Evolutionary conservation across 345 rosid species (phyloP).

Genomic region (Garcia nutans): DNA sequence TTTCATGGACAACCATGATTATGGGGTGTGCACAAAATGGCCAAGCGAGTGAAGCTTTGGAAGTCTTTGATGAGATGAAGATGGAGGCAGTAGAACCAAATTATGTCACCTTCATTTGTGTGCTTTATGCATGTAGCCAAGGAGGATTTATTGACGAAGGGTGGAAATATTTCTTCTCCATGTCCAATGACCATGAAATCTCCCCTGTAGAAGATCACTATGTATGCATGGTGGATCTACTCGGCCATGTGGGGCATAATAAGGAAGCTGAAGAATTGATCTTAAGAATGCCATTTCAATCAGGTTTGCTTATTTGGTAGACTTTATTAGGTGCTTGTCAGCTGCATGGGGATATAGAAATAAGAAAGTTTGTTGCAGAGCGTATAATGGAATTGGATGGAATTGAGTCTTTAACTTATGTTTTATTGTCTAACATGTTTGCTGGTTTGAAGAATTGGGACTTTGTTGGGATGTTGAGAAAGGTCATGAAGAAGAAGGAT

Average conservation of each 20-base stretch:
- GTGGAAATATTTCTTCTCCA: slow-evolving; percentile 48
- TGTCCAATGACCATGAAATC: slow-evolving; percentile 42
- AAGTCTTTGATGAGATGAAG: slow-evolving; percentile 45
- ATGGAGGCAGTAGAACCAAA: slow-evolving; percentile 42
- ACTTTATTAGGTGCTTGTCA: slow-evolving; percentile 50
- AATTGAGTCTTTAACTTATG: slow-evolving; percentile 46
- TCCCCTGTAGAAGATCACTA: slow-evolving; percentile 55
- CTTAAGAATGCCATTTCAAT: slow-evolving; percentile 41
- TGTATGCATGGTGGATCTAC: slow-evolving; percentile 51
- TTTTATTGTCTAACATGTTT: slow-evolving; percentile 50
- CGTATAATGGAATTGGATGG: slow-evolving; percentile 35
- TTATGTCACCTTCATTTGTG: slow-evolving; percentile 40
- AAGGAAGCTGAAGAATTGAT: slow-evolving; percentile 54
- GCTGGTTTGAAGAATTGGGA: slow-evolving; percentile 51
- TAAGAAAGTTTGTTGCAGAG: slow-evolving; percentile 45
- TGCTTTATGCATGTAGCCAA: slow-evolving; percentile 59
- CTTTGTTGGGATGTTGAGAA: slow-evolving; percentile 42
- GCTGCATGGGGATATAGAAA: slow-evolving; percentile 51
- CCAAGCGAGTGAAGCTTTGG: slow-evolving; percentile 43
- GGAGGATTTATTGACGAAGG: slow-evolving; percentile 50
- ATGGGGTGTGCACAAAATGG: slow-evolving; percentile 59
- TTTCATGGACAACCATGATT: slow-evolving; percentile 58
- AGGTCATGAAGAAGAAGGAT: slow-evolving; percentile 42
- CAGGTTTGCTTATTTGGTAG: slow-evolving; percentile 54
- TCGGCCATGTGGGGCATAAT: slow-evolving; percentile 46